Conservation (phyloP, 768 basidiomycete genomes). For the Chlorophyllum brunneum region DNA sequence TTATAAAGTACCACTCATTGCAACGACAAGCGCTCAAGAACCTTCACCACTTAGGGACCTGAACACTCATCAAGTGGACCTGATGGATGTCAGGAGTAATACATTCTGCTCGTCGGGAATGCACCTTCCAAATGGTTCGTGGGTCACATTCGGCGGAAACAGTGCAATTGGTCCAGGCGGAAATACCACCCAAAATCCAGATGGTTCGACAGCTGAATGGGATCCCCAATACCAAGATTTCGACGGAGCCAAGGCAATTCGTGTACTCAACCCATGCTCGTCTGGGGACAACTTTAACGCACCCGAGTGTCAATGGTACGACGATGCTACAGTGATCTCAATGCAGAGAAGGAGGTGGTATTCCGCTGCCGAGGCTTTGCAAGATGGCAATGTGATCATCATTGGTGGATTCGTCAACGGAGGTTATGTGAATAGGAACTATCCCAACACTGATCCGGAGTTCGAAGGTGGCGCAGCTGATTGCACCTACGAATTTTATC, state of each 20-base stretch:
- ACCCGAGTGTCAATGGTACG: slow-evolving; percentile 66
- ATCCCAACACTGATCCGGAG: slow-evolving; percentile 60
- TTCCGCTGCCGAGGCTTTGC: slow-evolving; percentile 67
- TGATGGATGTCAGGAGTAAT: slow-evolving; percentile 74
- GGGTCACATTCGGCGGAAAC: slow-evolving; percentile 74
- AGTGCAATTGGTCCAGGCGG: slow-evolving; percentile 68
- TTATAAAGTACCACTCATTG: no score
- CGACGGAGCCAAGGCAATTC: slow-evolving; percentile 77
- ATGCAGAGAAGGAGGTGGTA: slow-evolving; percentile 79
- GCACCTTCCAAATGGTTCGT: slow-evolving; percentile 80
- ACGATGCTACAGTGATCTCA: slow-evolving; percentile 53
- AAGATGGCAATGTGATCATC: slow-evolving; percentile 74
- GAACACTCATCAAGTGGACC: slow-evolving; percentile 45
- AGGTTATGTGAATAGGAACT: slow-evolving; percentile 77
- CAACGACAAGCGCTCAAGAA: background rate
- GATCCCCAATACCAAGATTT: slow-evolving; percentile 73
- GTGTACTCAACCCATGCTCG: slow-evolving; percentile 76
- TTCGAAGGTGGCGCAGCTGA: slow-evolving; percentile 64
- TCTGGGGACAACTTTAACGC: slow-evolving; percentile 41
- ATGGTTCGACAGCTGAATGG: slow-evolving; percentile 45
- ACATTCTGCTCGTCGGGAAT: slow-evolving; percentile 82
- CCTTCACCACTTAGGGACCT: slow-evolving; percentile 47
- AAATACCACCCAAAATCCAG: slow-evolving; percentile 41
- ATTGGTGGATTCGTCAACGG: slow-evolving; percentile 80
- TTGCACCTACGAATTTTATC: slow-evolving; percentile 82